phyloP scores from a whole-genome alignment of 2,329 filamentous ascomycete species.

The Hypoxylon sp. region DNA sequence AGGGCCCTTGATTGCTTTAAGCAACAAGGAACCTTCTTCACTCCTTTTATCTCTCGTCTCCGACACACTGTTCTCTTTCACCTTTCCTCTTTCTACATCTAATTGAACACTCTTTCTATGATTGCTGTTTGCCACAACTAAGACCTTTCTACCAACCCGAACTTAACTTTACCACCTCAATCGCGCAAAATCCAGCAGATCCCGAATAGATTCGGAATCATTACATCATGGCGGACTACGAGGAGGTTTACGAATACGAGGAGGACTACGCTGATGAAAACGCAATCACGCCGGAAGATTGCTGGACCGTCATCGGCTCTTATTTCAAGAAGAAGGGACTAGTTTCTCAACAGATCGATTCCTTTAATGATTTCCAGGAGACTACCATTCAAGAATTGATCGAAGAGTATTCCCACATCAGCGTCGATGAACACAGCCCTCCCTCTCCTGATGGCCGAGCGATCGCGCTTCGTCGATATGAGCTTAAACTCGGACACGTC shows the following conservation, averaged over 20 bases:
- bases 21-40: slow-evolving; percentile 2
- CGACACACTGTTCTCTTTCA: neutral
- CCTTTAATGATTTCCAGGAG: slow-evolving; percentile 96
- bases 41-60: neutral
- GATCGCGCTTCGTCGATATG: slow-evolving; percentile 90
- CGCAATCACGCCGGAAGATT: slow-evolving; percentile 94
- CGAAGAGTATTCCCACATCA: slow-evolving; percentile 90
- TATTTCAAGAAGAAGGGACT: slow-evolving; percentile 98
- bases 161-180: neutral
- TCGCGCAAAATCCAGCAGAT: slow-evolving; percentile 6
- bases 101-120: slow-evolving; percentile 20
- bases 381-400: slow-evolving; percentile 96
- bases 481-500: slow-evolving; percentile 93
- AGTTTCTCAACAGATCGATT: slow-evolving; percentile 97
- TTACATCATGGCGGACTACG: slow-evolving; percentile 68
- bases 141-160: neutral
- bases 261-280: slow-evolving; percentile 78
- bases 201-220: neutral
- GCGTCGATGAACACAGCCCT: slow-evolving; percentile 93
- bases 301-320: slow-evolving; percentile 96
- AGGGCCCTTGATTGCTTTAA: neutral
- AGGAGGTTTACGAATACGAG: slow-evolving; percentile 71
- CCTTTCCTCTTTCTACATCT: neutral
- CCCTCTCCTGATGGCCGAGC: slow-evolving; percentile 79
- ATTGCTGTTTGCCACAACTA: slow-evolving; percentile 14